These are phyloP conservation scores for Astragalus membranaceus DNA, from an alignment of 306 rosid species.

Conservation along the genomic window DNA sequence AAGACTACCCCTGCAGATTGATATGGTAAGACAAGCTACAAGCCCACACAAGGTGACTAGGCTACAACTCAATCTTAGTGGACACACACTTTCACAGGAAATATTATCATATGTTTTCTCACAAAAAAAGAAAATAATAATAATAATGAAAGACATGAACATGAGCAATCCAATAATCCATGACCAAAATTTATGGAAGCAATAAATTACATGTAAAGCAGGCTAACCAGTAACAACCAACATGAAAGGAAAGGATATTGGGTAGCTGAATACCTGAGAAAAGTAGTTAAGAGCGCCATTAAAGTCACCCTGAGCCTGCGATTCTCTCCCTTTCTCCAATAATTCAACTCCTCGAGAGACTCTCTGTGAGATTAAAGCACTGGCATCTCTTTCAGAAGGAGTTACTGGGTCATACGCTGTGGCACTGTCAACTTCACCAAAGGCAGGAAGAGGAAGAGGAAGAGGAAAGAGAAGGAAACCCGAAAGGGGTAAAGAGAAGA, in stretches of 20 bases:
- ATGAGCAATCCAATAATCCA: background rate
- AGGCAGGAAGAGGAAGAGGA: background rate
- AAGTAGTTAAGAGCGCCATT: conserved; percentile 55
- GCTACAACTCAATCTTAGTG: no score
- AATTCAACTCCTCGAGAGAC: conserved; percentile 53
- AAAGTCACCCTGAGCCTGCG: conserved; percentile 66
- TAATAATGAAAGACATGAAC: no score
- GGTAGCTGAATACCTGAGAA: conserved; percentile 45
- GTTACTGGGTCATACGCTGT: conserved; percentile 46
- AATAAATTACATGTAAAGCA: background rate
- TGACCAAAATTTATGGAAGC: background rate
- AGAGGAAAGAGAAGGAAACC: conserved; percentile 36
- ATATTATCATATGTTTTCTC: no score
- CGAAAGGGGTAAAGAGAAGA: conserved; percentile 47
- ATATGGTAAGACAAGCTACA: no score
- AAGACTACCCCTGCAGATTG: no score
- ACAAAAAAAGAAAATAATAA: no score
- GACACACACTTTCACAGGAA: no score
- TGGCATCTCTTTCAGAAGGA: conserved; percentile 46
- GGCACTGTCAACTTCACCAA: conserved; percentile 8
- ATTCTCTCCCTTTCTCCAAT: conserved; percentile 70
- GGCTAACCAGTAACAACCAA: no score
- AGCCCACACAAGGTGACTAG: no score
- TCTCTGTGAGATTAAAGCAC: conserved; percentile 41
- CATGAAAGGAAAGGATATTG: background rate